Evolutionary conservation across 805 yeast genomes (phyloP), one percentile per base, ranked within the genome.

Genomic region (Hanseniaspora opuntiae): DNA sequence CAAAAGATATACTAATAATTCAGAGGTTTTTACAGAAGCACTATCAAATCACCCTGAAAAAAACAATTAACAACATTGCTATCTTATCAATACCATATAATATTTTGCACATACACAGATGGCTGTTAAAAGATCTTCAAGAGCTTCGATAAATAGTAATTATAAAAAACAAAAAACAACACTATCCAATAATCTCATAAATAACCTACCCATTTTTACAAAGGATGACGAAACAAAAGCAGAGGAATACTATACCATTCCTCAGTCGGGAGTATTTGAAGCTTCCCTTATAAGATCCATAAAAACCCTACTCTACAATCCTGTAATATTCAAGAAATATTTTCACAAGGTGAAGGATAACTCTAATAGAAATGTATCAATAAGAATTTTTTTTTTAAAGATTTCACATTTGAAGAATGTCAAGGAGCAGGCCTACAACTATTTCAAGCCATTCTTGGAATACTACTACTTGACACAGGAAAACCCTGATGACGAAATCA

Each of bases 221-320:
- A 28, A 28, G 4, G 24, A 42, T 16, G 35, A 24, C 1, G 10
- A 4, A 28, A 16, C 9, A 17, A 42, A 30, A 19, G 4, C 45
- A 25, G 22, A 25, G 3, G 14, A n/a, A 1, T n/a, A 6, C 28
- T 42, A 11, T 5, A 32, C 11, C 14, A 44, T 44, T 7, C 32
- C 54, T 8, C 48, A 51, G 30, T 51, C 54, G 14, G 54, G 54
- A 12, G 54, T 51, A 2, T 51, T 51, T n/a, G 45, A 44, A 19
- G 48, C 54, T 14, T 51, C 54, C 1, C 25, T 51, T 11, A 51
- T 51, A 12, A 28, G 45, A 16, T 51, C 54, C 6, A 41, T 51
- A 12, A 51, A 51, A 19, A 20, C 48, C 3, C 28, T 51, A 7
- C 37, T 51, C 7, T 24, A 36, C 35, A 45, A 36, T 35, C 54